Evolutionary conservation across 106 monocot genomes (phyloP), one percentile per base, ranked within the genome.

Genomic region (Platanthera guangdongensis): DNA sequence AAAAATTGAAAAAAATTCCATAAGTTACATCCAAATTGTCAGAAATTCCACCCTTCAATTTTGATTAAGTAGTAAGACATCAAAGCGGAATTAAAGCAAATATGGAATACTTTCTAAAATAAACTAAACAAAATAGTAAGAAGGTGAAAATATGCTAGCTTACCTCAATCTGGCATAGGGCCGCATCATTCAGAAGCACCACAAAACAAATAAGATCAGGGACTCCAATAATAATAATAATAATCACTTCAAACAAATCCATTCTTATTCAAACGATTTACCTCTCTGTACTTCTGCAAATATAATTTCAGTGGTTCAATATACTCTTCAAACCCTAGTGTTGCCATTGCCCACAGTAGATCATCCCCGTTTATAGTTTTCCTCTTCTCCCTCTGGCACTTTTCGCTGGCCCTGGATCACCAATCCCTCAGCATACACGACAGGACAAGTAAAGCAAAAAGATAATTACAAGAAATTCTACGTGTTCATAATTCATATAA

Each of bases 331-430:
- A 89, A 86, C 14, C 89, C 89, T 51, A 89, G 68, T 9, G 89
- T 89, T 57, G 81, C 81, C 86, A 89, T 89, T 47, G 89, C 83
- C 83, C 83, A 86, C 18, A 89, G 81, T 67, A 89, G 68, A 83
- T 88, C 88, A 69, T 88, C 85, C 7, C 88, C 88, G 32, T 88
- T 88, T 39, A 88, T 88, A 50, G 88, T 88, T 80, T 88, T 88
- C 78, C 88, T 78, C 83, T 88, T 88, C 74, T 88, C 88, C 69
- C 78, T 89, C 83, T 83, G 86, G 65, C 89, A 89, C 83, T 86
- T 89, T 53, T 86, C 86, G 22, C 86, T 86, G 53, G 89, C 89
- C 83, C 89, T 89, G 53, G 15, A 64, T 7, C 69, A 47, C 45
- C 25, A 32, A 48, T 47, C 50, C 5, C 9, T 21, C 32, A 52